Evolutionary conservation across 495 filamentous ascomycete genomes (phyloP), one percentile per base, ranked within the genome.

Genomic region (Hypoxylon fuscum): DNA sequence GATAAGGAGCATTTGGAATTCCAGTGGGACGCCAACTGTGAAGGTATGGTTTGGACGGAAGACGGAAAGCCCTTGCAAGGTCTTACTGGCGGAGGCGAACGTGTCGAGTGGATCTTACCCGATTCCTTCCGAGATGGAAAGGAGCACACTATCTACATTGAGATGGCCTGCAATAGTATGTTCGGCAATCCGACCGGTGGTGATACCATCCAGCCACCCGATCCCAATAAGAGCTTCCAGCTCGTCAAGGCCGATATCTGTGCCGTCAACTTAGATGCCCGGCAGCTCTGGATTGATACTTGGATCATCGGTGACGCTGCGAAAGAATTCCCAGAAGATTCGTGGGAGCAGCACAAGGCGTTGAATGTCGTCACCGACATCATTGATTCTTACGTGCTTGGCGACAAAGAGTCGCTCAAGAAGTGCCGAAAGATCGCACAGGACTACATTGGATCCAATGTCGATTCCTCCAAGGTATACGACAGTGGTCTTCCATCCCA

Each of bases 81-180:
- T 14, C 72, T 98, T 61, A 97, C 94, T 4, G 95, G 94, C n/a
- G 89, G 88, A 31, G 92, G 91, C 35, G 94, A 98, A 67, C 80
- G 95, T 41, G 83, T 85, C 15, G 91, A 97, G 74, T 98, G 93
- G 91, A 84, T 96, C 31, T 80, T 98, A 40, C 93, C 94, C 1
- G 78, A 90, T 15, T 81, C 80, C 23, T 97, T 85, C 68, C 83
- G 86, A 45, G 91, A 98, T 68, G 94, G 92, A 6, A 87, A 93
- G 72, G 84, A 89, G 60, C 95, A 98, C 71, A 84, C 79, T 7
- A 89, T 98, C 59, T 98, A 96, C 73, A 87, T 98, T 59, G 95
- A 98, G 77, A 96, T 98, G 90, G 95, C 95, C 11, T 98, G 95
- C 74, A 98, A 98, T 75, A 86, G 87, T 66, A 98, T 98, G 94